phyloP scores from a whole-genome alignment of 2,329 filamentous ascomycete genomes.

The Microsporum audouinii region DNA sequence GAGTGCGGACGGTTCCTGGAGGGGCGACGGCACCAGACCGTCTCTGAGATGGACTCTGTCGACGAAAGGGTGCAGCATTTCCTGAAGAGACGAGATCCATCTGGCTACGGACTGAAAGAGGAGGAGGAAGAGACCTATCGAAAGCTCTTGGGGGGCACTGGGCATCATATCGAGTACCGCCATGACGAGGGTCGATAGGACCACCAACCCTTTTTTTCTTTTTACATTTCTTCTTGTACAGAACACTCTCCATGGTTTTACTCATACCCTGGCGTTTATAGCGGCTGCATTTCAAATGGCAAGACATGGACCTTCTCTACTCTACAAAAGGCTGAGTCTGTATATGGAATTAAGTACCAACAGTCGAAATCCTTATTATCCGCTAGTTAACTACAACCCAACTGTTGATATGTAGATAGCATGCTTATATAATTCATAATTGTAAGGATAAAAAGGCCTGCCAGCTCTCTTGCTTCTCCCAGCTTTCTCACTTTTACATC shows the following conservation, averaged over 20 bases:
- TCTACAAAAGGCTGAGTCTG: not conserved
- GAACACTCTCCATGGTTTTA: not conserved
- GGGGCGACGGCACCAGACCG: slow-evolving; percentile 43
- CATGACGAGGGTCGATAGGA: not conserved
- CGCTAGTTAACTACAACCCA: too few species aligned
- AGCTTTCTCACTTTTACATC: too few species aligned
- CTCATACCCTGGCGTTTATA: not conserved
- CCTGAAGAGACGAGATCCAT: slow-evolving; percentile 57
- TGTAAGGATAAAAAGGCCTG: too few species aligned
- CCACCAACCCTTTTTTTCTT: not conserved
- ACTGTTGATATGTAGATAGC: too few species aligned
- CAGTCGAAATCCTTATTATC: too few species aligned
- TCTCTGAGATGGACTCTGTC: slow-evolving; percentile 34
- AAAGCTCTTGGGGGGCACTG: slow-evolving; percentile 20
- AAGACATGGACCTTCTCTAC: not conserved
- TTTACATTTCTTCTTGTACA: not conserved
- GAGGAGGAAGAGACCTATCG: slow-evolving; percentile 34
- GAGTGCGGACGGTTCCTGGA: slow-evolving; percentile 47
- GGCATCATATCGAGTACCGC: not conserved
- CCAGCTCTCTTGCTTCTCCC: too few species aligned
- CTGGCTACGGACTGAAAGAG: slow-evolving; percentile 35
- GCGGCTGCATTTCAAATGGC: not conserved
- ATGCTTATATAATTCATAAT: too few species aligned
- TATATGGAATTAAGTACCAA: too few species aligned
- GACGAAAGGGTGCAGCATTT: slow-evolving; percentile 67